Base-by-base conservation (phyloP, 1,139 yeast genomes). In the Starmera stellimalicola region DNA sequence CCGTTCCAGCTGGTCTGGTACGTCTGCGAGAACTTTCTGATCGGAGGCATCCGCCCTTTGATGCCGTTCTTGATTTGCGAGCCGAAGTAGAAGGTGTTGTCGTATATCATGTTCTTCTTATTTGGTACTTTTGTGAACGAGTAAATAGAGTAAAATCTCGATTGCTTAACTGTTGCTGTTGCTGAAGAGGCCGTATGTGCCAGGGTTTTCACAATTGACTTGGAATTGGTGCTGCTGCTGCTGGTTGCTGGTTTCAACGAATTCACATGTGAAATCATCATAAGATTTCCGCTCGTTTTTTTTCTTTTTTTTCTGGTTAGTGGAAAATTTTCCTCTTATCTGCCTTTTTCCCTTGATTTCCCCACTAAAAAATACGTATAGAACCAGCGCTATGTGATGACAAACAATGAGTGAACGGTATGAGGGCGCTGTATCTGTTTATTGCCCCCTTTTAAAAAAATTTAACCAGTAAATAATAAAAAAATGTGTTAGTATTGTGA, bases 91-190 rank as follows among this genome's bases (percentile, higher is more conserved):
- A 65, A 25, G 55, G 59, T 28, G 45, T 73, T 66, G 55, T 74
- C 73, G 51, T 74, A 74, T 33, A 73, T 60, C 5, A 69, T 68
- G 38, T 68, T 72, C 24, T 16, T 9, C 39, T 82, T 56, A 52
- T 73, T 74, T 6, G 84, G 82, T 40, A 22, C 25, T 22, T 82
- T 62, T 3, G 84, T 82, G 34, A 77, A 72, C 39, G 64, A 62
- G 44, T 70, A 69, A 40, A 41, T 41, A 7, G 50, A 40, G 29
- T 44, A 44, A 26, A 47, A 38, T 23, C 48, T 35, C n/a, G 40
- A 25, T 11, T 38, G 34, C 8, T 33, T 30, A n/a, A 31, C 29
- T 16, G 30, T 27, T 5, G 37, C 32, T 22, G 33, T 35, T 5
- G 40, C 31, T 3, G 47, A 22, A 14, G 25, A 22, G 6, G 25